Evolutionary conservation across 768 basidiomycete genomes (phyloP).

Genomic region (Hypholoma sublateritium): DNA sequence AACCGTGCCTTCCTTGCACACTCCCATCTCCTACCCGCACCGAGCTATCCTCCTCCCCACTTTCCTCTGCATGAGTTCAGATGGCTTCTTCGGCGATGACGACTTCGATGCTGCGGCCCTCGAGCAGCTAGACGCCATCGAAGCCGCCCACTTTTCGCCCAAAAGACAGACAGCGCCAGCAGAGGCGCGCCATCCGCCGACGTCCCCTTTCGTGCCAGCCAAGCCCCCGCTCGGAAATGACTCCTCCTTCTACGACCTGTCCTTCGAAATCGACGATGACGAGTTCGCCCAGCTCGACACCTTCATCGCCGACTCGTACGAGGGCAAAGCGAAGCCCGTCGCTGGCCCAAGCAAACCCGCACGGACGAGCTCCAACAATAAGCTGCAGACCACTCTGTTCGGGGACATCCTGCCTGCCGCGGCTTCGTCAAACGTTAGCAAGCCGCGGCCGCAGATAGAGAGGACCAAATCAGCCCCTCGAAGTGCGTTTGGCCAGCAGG

Average conservation of each 20-base stretch:
- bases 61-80: constrained; percentile 64
- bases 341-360: constrained; percentile 37
- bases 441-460: constrained; percentile 35
- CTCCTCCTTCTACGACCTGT: constrained; percentile 51
- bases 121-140: constrained; percentile 67
- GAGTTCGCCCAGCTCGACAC: constrained; percentile 56
- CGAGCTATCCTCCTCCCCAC: background rate
- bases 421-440: constrained; percentile 30
- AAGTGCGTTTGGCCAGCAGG: constrained; percentile 52
- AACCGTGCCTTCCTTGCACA: constrained; percentile 1
- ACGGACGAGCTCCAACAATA: constrained; percentile 32
- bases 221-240: constrained; percentile 25
- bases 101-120: constrained; percentile 59
- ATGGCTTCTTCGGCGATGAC: constrained; percentile 72
- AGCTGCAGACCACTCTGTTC: constrained; percentile 64
- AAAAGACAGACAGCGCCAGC: constrained; percentile 11
- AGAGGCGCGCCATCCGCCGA: constrained; percentile 6
- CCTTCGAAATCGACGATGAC: constrained; percentile 56
- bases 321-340: constrained; percentile 36
- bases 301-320: constrained; percentile 48
- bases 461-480: constrained; percentile 42
- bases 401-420: constrained; percentile 53
- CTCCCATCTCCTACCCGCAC: background rate
- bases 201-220: constrained; percentile 18
- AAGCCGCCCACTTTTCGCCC: constrained; percentile 51